Evolutionary conservation across 192 early-diverging fungal species (phyloP).

Genomic region (Mycoemilia scoparia): DNA sequence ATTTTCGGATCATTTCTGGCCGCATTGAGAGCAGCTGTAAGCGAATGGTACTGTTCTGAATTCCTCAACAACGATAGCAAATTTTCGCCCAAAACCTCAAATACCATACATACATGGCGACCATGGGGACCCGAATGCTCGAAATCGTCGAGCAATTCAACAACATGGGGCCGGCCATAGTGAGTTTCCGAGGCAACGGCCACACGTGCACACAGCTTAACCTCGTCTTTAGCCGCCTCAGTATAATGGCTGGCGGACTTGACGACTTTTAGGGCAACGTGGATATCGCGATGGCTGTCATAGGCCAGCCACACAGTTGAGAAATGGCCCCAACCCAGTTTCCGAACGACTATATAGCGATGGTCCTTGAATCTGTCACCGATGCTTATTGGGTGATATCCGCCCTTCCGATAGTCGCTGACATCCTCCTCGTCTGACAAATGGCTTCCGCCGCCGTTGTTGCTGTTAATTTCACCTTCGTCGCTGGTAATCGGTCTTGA

Average conservation of each 20-base stretch:
- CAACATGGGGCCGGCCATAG: conserved; percentile 37
- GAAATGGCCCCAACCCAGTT: conserved; percentile 98
- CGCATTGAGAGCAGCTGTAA: conserved; percentile 10
- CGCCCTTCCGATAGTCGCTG: conserved; percentile 81
- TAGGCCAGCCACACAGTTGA: conserved; percentile 91
- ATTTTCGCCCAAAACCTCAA: conserved; percentile 94
- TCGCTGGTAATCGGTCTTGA: not conserved
- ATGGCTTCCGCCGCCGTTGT: conserved; percentile 26
- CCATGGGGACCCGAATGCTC: conserved; percentile 77
- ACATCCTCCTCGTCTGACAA: conserved; percentile 73
- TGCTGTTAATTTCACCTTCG: conserved; percentile 8
- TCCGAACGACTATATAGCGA: conserved; percentile 71
- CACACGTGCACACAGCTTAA: conserved; percentile 75
- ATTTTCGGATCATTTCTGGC: conserved; percentile 8
- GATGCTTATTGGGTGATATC: conserved; percentile 79
- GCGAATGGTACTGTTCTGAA: conserved; percentile 17
- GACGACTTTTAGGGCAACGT: conserved; percentile 92
- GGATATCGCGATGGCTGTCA: conserved; percentile 51
- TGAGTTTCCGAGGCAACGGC: conserved; percentile 27
- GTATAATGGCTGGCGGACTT: conserved; percentile 92
- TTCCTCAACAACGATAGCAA: conserved; percentile 71
- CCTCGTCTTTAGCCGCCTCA: conserved; percentile 89
- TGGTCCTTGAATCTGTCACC: conserved; percentile 64
- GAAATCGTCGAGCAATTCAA: conserved; percentile 86
- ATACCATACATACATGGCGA: conserved; percentile 87